Base-by-base conservation (phyloP, 306 rosid genomes). In the Cicer arietinum region DNA sequence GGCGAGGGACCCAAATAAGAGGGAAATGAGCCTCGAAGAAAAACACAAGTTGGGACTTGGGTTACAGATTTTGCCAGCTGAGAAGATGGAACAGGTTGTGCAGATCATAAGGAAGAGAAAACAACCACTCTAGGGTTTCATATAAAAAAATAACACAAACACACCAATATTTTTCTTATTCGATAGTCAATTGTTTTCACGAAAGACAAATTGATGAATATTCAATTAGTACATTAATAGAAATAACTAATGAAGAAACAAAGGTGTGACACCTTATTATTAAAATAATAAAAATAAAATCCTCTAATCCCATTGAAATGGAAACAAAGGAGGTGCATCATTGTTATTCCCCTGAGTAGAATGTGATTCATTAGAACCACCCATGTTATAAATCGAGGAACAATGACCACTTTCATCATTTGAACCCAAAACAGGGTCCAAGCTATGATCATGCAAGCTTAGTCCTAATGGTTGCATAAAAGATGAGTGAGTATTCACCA, bases 71-170 rank as follows among this genome's bases (percentile, higher is more conserved):
- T 82, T 95, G 84, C 99, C 99, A 0, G 81, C 89, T 0, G 99
- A 95, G 77, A 92, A 95, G 74, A 92, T 95, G 99, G 99, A 92
- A 5, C 99, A 95, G 65, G 99, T 95, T 40, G 90, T 95, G 53
- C 98, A 89, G 81, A 95, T 95, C 41, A 88, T 95, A 59, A 85
- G 86, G 79, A 95, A 87, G 86, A 90, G 99, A 45, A 92, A 92
- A n/a, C n/a, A n/a, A n/a, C n/a, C n/a, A n/a, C n/a, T n/a, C n/a
- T n/a, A n/a, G n/a, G n/a, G n/a, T n/a, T n/a, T n/a, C n/a, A n/a
- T n/a, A n/a, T n/a, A n/a, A 16, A 52, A 52, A 52, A 12, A 54
- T 17, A 35, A 17, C 30, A 54, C 44, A 60, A 56, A 35, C 66
- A 59, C 6, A 59, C 18, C 6, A 12, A 59, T 5, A 56, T 12